phyloP scores from a whole-genome alignment of 331 rosid species.

The Saraca asoca region DNA sequence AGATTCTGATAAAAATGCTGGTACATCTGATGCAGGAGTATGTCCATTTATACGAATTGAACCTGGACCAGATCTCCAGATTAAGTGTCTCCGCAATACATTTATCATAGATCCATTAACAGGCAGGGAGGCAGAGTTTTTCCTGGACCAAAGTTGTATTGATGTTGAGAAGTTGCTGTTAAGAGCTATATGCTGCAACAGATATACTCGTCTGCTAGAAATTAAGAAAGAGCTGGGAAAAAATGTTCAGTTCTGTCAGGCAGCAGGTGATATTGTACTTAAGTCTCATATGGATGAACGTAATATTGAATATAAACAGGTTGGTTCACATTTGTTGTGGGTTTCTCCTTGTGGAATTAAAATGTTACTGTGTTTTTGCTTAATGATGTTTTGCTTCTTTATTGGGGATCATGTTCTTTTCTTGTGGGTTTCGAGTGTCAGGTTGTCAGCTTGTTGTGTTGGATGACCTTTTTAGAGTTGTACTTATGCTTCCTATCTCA shows the following conservation, averaged over 20 bases:
- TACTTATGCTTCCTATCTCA: constrained; percentile 1
- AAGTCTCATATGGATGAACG: constrained; percentile 57
- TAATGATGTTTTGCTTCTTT: not conserved
- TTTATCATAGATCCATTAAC: constrained; percentile 90
- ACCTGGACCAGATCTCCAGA: constrained; percentile 86
- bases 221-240: constrained; percentile 81
- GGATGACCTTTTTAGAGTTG: constrained; percentile 17
- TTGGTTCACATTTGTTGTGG: constrained; percentile 38
- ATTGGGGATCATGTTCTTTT: not conserved
- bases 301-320: constrained; percentile 69
- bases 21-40: constrained; percentile 57
- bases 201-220: constrained; percentile 90
- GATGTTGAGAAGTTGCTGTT: constrained; percentile 92
- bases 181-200: constrained; percentile 84
- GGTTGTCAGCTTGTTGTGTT: not conserved
- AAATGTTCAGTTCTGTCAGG: constrained; percentile 71
- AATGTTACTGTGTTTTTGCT: no score
- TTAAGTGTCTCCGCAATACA: constrained; percentile 77
- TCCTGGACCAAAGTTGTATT: constrained; percentile 82
- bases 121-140: constrained; percentile 84
- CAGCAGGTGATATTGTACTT: constrained; percentile 74
- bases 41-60: constrained; percentile 87
- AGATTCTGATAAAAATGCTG: constrained; percentile 74
- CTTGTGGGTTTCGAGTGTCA: constrained; percentile 22
- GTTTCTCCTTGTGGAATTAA: not conserved